Percentiles rank a stretch among this genome's conserved stretches.
phyloP scores from a whole-genome alignment of 495 filamentous ascomycete species.

The Podospora anserina region DNA sequence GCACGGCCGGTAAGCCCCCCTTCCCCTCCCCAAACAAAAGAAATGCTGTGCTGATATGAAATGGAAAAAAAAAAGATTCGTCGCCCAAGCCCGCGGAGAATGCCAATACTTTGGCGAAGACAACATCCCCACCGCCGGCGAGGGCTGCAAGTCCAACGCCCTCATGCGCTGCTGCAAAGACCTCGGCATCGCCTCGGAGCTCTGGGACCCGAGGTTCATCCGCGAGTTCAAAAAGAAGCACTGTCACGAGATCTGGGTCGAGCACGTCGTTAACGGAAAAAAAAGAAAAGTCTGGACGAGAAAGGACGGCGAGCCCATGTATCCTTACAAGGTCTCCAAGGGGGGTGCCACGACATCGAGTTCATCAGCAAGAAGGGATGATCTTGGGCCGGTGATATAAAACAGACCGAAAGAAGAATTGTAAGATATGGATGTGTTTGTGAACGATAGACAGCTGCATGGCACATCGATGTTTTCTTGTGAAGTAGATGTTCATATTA shows the following conservation, averaged over 20 bases:
- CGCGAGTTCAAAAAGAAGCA: slow-evolving; percentile 59
- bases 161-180: slow-evolving; percentile 98
- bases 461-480: neutral
- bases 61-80: slow-evolving; percentile 54
- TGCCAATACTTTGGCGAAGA: slow-evolving; percentile 91
- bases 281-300: slow-evolving; percentile 81
- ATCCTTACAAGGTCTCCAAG: slow-evolving; percentile 64
- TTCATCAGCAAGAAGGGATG: neutral
- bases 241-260: slow-evolving; percentile 69
- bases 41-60: no score
- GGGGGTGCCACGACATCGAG: neutral
- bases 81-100: slow-evolving; percentile 90
- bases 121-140: slow-evolving; percentile 92
- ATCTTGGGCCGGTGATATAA: neutral
- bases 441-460: neutral
- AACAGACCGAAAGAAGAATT: neutral
- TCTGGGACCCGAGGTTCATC: slow-evolving; percentile 96
- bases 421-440: neutral
- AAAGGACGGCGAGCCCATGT: slow-evolving; percentile 76
- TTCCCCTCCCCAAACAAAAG: slow-evolving; percentile 10
- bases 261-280: slow-evolving; percentile 70
- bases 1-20: slow-evolving; percentile 68
- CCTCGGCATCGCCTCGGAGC: slow-evolving; percentile 86
- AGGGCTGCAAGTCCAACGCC: slow-evolving; percentile 96
- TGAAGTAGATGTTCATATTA: neutral